phyloP scores from a whole-genome alignment of 2,329 filamentous ascomycete species.

The Chaetomium strumarium region DNA sequence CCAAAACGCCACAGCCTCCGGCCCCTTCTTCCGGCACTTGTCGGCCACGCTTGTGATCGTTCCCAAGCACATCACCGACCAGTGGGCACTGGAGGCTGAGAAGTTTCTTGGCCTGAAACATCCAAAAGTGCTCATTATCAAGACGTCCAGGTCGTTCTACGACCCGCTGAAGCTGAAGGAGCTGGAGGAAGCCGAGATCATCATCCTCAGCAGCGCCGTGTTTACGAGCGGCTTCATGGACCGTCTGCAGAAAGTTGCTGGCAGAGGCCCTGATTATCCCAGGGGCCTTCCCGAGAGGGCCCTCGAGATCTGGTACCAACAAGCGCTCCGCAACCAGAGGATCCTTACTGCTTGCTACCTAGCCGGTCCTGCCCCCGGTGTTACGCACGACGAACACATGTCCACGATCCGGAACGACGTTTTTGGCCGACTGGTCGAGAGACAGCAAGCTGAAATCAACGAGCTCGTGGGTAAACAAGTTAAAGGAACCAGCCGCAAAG shows the following conservation, averaged over 20 bases:
- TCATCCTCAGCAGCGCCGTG: slow-evolving; percentile 32
- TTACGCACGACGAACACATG: neutral
- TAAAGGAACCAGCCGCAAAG: slow-evolving; percentile 4
- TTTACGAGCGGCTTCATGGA: slow-evolving; percentile 18
- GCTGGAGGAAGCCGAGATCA: slow-evolving; percentile 32
- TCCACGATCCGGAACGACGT: neutral
- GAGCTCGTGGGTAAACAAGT: slow-evolving; percentile 10
- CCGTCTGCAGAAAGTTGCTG: slow-evolving; percentile 7
- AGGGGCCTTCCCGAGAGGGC: slow-evolving; percentile 6
- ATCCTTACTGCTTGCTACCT: slow-evolving; percentile 11
- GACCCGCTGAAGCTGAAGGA: slow-evolving; percentile 1
- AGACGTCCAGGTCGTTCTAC: slow-evolving; percentile 14
- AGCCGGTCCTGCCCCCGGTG: neutral
- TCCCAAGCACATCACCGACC: slow-evolving; percentile 35
- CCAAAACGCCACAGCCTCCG: neutral
- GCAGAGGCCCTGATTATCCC: neutral
- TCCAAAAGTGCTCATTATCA: slow-evolving; percentile 27
- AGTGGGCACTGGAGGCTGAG: slow-evolving; percentile 34
- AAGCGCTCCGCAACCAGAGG: slow-evolving; percentile 11
- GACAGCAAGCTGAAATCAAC: slow-evolving; percentile 12
- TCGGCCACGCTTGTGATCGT: slow-evolving; percentile 36
- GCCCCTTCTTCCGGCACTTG: slow-evolving; percentile 26
- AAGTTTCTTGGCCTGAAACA: slow-evolving; percentile 29
- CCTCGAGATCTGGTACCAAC: slow-evolving; percentile 16
- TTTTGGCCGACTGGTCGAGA: slow-evolving; percentile 1